Evolutionary conservation across 2,329 filamentous ascomycete genomes (phyloP), one percentile per base, ranked within the genome.

Genomic region (Orbilia blumenaviensis): DNA sequence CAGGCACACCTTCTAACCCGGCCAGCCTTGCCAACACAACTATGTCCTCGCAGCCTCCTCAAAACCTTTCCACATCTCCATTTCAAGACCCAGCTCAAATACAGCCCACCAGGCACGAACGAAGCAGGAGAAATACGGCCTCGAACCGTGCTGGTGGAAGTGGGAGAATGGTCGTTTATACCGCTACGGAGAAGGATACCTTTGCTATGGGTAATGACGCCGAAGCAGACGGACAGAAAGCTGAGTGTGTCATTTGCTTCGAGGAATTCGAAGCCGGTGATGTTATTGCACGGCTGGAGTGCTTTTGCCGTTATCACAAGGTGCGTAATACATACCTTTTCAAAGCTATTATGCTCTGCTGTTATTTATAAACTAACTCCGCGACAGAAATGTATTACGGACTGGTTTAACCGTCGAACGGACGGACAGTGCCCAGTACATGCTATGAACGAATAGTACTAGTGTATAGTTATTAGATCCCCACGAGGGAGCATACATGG

Each of bases 201-300:
- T 86, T 85, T 69, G 78, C 83, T 1, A 83, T 84, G 14, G 80
- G 78, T 6, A 83, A 84, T 41, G 83, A 84, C 29, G 84, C 84
- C 1, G 81, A 82, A 42, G 79, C 82, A 58, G 83, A 84, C 14
- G 74, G 61, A 3, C 42, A 78, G 42, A 78, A 78, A 62, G 79
- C 78, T 14, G 86, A 87, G 78, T 87, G 86, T 73, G 83, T 86
- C 0, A 87, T 87, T 50, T 87, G 86, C 79, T 84, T 87, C 44
- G 86, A 87, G 77, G 86, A 87, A 71, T 87, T 87, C 79, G 83
- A 85, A 66, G 81, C 82, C 0, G 86, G 86, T 0, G 84, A 85
- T 77, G 82, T 84, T 77, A 84, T 87, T 83, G 86, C 85, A 5
- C 81, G 86, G 78, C 80, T 87, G 81, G 85, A 86, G 73, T 87